These are phyloP conservation scores for Puccinia brachypodii DNA, from an alignment of 1,284 basidiomycete genomes.

Conservation along the genomic window DNA sequence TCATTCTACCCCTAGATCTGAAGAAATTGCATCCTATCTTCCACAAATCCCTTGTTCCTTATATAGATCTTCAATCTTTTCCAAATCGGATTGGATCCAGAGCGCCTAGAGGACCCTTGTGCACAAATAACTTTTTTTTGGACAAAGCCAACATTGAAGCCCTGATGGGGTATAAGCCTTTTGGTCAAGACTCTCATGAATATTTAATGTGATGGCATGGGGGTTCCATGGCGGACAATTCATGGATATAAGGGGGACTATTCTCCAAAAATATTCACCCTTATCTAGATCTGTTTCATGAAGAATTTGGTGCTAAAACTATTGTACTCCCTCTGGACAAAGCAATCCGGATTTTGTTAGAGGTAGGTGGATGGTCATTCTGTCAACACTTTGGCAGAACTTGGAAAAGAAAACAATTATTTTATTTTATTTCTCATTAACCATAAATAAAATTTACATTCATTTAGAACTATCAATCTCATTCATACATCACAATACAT, in stretches of 20 bases:
- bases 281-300: conserved; percentile 1
- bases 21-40: not conserved
- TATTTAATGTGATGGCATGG: not conserved
- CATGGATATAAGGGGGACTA: not conserved
- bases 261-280: not conserved
- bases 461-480: too few relatives aligned
- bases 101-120: not conserved
- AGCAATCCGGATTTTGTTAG: not conserved
- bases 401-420: conserved; percentile 56
- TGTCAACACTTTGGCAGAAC: not conserved
- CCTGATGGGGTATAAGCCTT: not conserved
- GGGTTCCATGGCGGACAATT: not conserved
- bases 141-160: not conserved
- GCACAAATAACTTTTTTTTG: not conserved
- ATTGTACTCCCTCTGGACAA: not conserved
- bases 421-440: too few relatives aligned
- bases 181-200: not conserved
- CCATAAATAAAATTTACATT: too few relatives aligned
- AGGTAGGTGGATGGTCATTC: not conserved
- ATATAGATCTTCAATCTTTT: not conserved
- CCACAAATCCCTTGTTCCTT: not conserved
- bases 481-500: too few relatives aligned
- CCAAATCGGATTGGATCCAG: not conserved
- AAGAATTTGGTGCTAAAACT: not conserved
- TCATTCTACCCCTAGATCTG: not conserved